Evolutionary conservation across 768 basidiomycete genomes (phyloP).

Genomic region (Leccinum incarnatum): DNA sequence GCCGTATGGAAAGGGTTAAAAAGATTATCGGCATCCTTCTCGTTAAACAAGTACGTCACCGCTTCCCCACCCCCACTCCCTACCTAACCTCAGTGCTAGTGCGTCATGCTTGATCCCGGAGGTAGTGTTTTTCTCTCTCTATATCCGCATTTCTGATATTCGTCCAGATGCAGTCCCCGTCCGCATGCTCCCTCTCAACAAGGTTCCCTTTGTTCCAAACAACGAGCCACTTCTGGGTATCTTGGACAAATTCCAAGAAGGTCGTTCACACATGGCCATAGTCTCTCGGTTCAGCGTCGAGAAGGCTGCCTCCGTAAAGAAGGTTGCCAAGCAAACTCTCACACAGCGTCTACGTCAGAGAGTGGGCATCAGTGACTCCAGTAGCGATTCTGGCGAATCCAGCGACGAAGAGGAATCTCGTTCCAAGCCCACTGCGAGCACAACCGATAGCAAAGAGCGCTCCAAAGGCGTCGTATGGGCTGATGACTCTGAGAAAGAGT

Average conservation of each 20-base stretch:
- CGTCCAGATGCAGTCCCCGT: constrained; percentile 73
- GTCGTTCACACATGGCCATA: constrained; percentile 89
- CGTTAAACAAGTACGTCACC: constrained; percentile 62
- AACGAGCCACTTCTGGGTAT: constrained; percentile 84
- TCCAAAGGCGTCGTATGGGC: constrained; percentile 32
- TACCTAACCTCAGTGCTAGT: constrained; percentile 31
- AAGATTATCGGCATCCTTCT: constrained; percentile 85
- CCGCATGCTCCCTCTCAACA: constrained; percentile 80
- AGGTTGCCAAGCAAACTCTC: constrained; percentile 76
- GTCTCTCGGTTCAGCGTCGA: constrained; percentile 74
- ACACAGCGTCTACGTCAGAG: constrained; percentile 74
- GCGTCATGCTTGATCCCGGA: constrained; percentile 83
- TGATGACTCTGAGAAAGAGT: constrained; percentile 33
- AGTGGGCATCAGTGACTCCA: constrained; percentile 70
- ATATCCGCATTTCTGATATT: not conserved
- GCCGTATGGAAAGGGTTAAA: constrained; percentile 56
- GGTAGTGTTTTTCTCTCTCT: constrained; percentile 36
- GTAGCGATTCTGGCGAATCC: constrained; percentile 44
- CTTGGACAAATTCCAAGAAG: constrained; percentile 87
- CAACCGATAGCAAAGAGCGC: constrained; percentile 19
- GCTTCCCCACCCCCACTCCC: not conserved
- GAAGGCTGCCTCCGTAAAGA: constrained; percentile 78
- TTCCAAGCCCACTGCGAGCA: constrained; percentile 16
- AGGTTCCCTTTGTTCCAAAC: constrained; percentile 81
- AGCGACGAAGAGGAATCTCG: constrained; percentile 40